These are phyloP conservation scores for Botrytis pseudocinerea DNA, from an alignment of 2,329 filamentous ascomycete genomes.

Conservation along the genomic window DNA sequence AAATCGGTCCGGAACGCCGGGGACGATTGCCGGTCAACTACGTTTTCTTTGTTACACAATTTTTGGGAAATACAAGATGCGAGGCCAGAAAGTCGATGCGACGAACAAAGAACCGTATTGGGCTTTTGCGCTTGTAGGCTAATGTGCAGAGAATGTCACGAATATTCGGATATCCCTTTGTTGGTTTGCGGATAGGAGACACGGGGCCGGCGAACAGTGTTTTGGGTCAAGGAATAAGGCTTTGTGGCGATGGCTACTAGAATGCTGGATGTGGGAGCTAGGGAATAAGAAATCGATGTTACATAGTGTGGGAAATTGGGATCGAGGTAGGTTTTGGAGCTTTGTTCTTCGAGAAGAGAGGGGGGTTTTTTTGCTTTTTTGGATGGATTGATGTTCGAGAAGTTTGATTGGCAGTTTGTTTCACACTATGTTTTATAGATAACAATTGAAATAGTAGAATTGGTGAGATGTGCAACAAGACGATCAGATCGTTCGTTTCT, in stretches of 20 bases:
- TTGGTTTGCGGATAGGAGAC: background rate
- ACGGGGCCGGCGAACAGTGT: background rate
- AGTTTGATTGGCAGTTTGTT: background rate
- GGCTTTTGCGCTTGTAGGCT: background rate
- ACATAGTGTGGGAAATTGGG: background rate
- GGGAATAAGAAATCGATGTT: background rate
- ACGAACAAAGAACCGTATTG: background rate
- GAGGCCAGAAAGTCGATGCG: background rate
- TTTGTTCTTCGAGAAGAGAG: background rate
- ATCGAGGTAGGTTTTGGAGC: background rate
- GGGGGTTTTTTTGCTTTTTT: too few relatives aligned
- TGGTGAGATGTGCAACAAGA: conserved; percentile 1
- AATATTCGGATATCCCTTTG: background rate
- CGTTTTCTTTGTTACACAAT: background rate
- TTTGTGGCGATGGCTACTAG: background rate
- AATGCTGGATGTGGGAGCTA: background rate
- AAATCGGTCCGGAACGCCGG: conserved; percentile 10
- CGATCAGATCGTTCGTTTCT: background rate
- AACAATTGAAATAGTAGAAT: background rate
- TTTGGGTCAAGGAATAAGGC: background rate
- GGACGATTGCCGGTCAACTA: background rate
- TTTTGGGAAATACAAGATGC: background rate
- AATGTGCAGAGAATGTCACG: background rate
- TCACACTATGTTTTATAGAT: background rate
- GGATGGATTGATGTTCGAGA: background rate